Evolutionary conservation across 1,284 basidiomycete genomes (phyloP).

Genomic region (Clitocybe nebularis): DNA sequence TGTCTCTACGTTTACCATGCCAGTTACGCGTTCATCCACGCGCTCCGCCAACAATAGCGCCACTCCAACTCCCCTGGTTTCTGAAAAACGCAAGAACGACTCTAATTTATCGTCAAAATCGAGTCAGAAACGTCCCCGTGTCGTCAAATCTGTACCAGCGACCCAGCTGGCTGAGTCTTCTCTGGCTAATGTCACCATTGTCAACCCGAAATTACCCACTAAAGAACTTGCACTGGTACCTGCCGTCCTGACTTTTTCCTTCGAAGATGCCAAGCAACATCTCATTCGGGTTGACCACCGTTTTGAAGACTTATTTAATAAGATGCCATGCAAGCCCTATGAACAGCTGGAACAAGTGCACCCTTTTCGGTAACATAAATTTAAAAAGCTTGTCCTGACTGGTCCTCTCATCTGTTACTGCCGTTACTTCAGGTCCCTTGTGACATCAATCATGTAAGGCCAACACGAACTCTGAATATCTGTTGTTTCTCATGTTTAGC

Average conservation of each 20-base stretch:
- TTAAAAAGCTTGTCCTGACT: too few species aligned
- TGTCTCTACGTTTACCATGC: slow-evolving; percentile 16
- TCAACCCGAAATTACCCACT: too few species aligned
- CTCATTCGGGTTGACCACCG: slow-evolving; percentile 66
- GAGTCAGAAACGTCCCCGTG: slow-evolving; percentile 12
- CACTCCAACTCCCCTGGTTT: background rate
- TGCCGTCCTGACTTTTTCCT: slow-evolving; percentile 68
- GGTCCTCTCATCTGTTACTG: background rate
- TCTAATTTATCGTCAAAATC: slow-evolving; percentile 2
- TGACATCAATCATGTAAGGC: slow-evolving; percentile 61
- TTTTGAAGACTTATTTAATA: slow-evolving; percentile 66
- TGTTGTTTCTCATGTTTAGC: slow-evolving; percentile 2
- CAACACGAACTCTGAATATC: too few species aligned
- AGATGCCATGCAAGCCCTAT: slow-evolving; percentile 70
- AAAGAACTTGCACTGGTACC: slow-evolving; percentile 55
- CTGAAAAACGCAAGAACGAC: slow-evolving; percentile 13
- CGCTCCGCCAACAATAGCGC: slow-evolving; percentile 13
- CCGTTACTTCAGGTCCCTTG: slow-evolving; percentile 45
- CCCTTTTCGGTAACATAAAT: slow-evolving; percentile 62
- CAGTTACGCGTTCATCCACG: slow-evolving; percentile 21
- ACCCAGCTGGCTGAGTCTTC: too few species aligned
- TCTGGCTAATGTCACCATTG: too few species aligned
- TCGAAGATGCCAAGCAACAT: slow-evolving; percentile 71
- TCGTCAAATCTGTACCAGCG: slow-evolving; percentile 5
- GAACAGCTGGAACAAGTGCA: slow-evolving; percentile 68